These are phyloP conservation scores for Hypoxylon sp. DNA, from an alignment of 2,329 filamentous ascomycete species.

Conservation along the genomic window DNA sequence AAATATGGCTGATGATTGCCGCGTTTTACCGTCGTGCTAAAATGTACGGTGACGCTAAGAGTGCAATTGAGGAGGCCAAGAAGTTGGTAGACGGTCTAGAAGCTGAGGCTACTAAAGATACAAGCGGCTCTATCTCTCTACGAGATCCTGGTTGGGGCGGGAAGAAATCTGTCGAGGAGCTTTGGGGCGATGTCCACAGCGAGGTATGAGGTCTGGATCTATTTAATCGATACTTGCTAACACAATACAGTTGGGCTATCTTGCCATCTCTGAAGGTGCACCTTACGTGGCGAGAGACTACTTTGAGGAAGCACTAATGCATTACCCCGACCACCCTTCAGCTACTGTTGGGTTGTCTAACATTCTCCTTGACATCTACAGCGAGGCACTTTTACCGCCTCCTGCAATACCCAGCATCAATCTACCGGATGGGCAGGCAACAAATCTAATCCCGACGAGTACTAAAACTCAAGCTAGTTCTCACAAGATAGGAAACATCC, in stretches of 20 bases:
- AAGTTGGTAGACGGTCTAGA: constrained; percentile 82
- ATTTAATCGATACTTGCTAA: constrained; percentile 49
- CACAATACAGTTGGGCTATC: constrained; percentile 71
- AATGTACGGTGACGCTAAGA: constrained; percentile 83
- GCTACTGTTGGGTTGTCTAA: constrained; percentile 88
- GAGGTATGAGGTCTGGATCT: constrained; percentile 71
- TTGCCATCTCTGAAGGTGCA: constrained; percentile 72
- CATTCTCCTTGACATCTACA: constrained; percentile 89
- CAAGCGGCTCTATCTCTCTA: constrained; percentile 73
- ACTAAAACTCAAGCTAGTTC: constrained; percentile 18
- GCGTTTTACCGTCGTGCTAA: constrained; percentile 87
- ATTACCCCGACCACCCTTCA: constrained; percentile 82
- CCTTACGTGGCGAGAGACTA: constrained; percentile 79
- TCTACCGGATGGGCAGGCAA: constrained; percentile 53
- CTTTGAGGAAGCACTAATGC: constrained; percentile 86
- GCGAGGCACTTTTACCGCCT: constrained; percentile 73
- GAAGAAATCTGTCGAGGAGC: constrained; percentile 83
- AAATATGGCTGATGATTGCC: constrained; percentile 91
- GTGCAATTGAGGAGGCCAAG: constrained; percentile 84
- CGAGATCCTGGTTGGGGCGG: constrained; percentile 81
- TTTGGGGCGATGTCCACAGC: constrained; percentile 86
- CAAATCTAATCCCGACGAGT: constrained; percentile 29
- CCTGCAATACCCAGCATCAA: constrained; percentile 65
- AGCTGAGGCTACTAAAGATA: constrained; percentile 72
- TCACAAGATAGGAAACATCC: constrained; percentile 22